These are phyloP conservation scores for Rhizophagus sp. DNA, from an alignment of 192 early-diverging fungal genomes.

Conservation along the genomic window DNA sequence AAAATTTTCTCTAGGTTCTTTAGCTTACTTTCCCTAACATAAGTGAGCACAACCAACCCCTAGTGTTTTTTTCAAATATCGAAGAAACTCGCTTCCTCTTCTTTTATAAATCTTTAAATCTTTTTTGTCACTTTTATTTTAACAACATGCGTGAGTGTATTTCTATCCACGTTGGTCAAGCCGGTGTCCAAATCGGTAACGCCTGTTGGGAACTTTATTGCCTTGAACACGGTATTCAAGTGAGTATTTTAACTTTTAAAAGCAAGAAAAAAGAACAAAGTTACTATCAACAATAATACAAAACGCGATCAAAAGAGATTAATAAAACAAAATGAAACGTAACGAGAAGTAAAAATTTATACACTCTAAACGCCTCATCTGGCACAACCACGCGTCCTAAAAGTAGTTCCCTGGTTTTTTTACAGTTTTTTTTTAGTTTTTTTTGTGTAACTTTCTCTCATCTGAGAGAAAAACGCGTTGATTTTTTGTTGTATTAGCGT, in stretches of 20 bases:
- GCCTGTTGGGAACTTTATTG: slow-evolving; percentile 99
- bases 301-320: background rate
- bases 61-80: background rate
- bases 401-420: too few species aligned
- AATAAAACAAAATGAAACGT: too few species aligned
- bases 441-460: too few species aligned
- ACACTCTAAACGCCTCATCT: too few species aligned
- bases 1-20: slow-evolving; percentile 21
- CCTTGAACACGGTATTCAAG: slow-evolving; percentile 91
- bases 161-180: slow-evolving; percentile 83
- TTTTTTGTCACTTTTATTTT: background rate
- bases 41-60: slow-evolving; percentile 33
- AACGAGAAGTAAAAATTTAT: too few species aligned
- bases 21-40: slow-evolving; percentile 32
- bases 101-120: background rate
- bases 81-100: slow-evolving; percentile 18
- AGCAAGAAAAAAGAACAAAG: background rate
- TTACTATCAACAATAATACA: background rate
- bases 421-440: too few species aligned
- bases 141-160: slow-evolving; percentile 71
- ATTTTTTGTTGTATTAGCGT: too few species aligned
- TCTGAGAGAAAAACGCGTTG: too few species aligned
- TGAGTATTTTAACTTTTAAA: slow-evolving; percentile 31
- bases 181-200: slow-evolving; percentile 99
- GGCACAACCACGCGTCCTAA: too few species aligned